Evolutionary conservation across 805 yeast genomes (phyloP), one percentile per base, ranked within the genome.

Genomic region (Lachancea sp.): DNA sequence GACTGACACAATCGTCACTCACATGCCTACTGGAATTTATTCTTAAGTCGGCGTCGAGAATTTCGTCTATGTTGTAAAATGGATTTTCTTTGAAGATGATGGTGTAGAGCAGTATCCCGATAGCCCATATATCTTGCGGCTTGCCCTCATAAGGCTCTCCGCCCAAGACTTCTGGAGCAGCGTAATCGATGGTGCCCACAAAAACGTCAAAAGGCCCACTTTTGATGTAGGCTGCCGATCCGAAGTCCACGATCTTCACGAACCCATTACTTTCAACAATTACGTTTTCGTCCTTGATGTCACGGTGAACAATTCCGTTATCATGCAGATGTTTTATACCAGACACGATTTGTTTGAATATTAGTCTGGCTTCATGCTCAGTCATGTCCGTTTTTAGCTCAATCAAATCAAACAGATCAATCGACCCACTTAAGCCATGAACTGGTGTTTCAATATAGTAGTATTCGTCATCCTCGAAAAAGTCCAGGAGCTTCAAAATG

Each of bases 131-230:
- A 66, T 93, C 99, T 63, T 93, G 99, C 2, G 95, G 91, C 60
- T 79, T 83, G 18, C 99, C 99, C 42, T 80, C 88, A 58, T 91
- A 93, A 18, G 90, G 83, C 49, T 81, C 81, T 2, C 98, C 99
- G 42, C 81, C 75, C 30, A 93, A 70, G 0, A 93, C 96, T 64
- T 93, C 99, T 0, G 99, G 99, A 0, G 98, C 95, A 1, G 98
- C 98, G 63, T 91, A 93, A 63, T 93, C 97, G 36, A 93, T 81
- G 0, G 99, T 93, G 2, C 99, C 99, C 1, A 93, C 98, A 66
- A 93, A 91, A 4, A 93, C 96, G 54, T 91, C 96, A 66, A 91
- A 93, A 4, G 98, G 98, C 0, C 97, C 98, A 67, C 83, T 88
- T 52, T 76, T 78, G 17, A 81, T 78, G 62, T 88, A 88, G 0